Conservation (phyloP, 2,329 filamentous ascomycete genomes). For the Alternaria gaisen region DNA sequence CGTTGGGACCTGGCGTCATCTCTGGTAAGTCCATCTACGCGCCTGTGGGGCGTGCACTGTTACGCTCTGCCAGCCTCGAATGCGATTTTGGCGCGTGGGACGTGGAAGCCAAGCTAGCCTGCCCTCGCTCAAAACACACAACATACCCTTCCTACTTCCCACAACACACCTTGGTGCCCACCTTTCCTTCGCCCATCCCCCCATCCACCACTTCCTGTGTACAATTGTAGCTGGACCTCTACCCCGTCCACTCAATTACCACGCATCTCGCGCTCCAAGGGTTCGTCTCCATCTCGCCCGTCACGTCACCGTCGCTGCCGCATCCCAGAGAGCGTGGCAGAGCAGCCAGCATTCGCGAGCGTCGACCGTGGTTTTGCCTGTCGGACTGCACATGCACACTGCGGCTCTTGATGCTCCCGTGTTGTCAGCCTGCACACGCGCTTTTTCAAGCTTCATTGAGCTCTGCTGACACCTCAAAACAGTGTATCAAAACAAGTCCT, state of each 20-base stretch:
- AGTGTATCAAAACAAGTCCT: constrained; percentile 52
- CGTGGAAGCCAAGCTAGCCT: constrained; percentile 33
- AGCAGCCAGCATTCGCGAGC: constrained; percentile 40
- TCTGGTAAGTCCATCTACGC: constrained; percentile 43
- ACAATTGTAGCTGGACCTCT: constrained; percentile 44
- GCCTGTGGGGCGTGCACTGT: constrained; percentile 45
- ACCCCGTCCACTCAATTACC: constrained; percentile 38
- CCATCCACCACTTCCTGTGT: constrained; percentile 35
- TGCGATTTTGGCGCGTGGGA: constrained; percentile 41
- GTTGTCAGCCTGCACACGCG: constrained; percentile 34
- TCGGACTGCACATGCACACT: constrained; percentile 29
- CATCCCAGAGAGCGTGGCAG: constrained; percentile 43
- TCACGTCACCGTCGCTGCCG: constrained; percentile 48
- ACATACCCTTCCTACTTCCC: constrained; percentile 38
- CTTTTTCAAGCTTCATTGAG: constrained; percentile 21
- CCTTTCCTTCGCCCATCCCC: constrained; percentile 27
- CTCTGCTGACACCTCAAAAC: constrained; percentile 39
- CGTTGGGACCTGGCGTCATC: constrained; percentile 30
- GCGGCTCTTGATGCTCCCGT: constrained; percentile 31
- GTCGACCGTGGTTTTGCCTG: constrained; percentile 34
- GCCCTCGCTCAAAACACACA: constrained; percentile 50
- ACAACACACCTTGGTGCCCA: constrained; percentile 50
- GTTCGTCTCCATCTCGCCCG: constrained; percentile 39
- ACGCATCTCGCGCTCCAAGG: constrained; percentile 38
- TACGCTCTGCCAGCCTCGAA: constrained; percentile 41